Percentiles rank a stretch among this genome's conserved stretches.
Conservation (phyloP, 345 rosid species). For the Cardamine occulta region DNA sequence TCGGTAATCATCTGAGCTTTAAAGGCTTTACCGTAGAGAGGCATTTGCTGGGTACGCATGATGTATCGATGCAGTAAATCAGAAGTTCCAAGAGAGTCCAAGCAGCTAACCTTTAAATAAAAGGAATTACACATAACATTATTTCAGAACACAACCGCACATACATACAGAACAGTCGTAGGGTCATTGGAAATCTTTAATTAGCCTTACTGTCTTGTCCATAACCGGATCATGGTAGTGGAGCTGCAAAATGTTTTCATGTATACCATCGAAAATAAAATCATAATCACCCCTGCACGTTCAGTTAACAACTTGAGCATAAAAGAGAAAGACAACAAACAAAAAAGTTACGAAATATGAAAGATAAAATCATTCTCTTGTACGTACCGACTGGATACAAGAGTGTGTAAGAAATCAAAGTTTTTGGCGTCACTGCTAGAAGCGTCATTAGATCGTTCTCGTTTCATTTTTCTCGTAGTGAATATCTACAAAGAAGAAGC, state of each 20-base stretch:
- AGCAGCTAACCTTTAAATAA: constrained; percentile 68
- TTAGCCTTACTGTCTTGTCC: constrained; percentile 81
- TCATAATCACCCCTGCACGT: constrained; percentile 91
- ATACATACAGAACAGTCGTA: constrained; percentile 29
- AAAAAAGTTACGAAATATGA: constrained; percentile 4
- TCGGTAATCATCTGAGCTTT: constrained; percentile 4
- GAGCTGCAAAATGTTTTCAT: constrained; percentile 87
- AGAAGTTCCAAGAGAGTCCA: constrained; percentile 71
- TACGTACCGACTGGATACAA: constrained; percentile 72
- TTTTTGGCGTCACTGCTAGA: constrained; percentile 50
- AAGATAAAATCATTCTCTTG: constrained; percentile 24
- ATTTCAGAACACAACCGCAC: constrained; percentile 23
- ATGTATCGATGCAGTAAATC: constrained; percentile 69
- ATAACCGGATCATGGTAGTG: constrained; percentile 92
- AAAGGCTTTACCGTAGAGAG: constrained; percentile 60
- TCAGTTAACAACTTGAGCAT: constrained; percentile 40
- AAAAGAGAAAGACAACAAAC: constrained; percentile 10
- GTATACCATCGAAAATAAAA: constrained; percentile 79
- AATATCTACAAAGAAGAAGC: constrained; percentile 61
- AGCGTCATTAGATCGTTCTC: constrained; percentile 45
- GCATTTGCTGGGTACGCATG: constrained; percentile 77
- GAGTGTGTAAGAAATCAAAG: constrained; percentile 65
- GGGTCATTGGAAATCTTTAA: constrained; percentile 22
- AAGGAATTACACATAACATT: constrained; percentile 29
- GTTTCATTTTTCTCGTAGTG: constrained; percentile 71